Conservation (phyloP, 2,329 filamentous ascomycete species). For the Plectosphaerella sp. region DNA sequence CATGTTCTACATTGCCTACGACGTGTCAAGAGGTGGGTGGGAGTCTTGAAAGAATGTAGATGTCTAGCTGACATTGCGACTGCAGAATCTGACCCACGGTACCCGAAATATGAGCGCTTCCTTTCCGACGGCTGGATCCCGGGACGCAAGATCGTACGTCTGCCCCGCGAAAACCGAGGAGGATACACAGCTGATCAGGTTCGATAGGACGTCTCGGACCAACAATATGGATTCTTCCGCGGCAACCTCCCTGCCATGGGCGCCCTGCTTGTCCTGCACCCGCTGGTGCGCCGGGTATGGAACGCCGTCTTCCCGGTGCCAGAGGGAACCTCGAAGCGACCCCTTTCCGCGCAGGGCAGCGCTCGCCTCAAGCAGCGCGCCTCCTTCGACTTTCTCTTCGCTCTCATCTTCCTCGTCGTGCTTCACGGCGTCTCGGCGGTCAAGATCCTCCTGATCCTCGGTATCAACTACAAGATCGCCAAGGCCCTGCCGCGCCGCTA, state of each 20-base stretch:
- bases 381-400: constrained; percentile 80
- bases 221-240: constrained; percentile 82
- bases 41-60: constrained; percentile 11
- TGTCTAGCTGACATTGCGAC: neutral
- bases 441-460: constrained; percentile 79
- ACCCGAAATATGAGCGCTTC: constrained; percentile 64
- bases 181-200: neutral
- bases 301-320: constrained; percentile 46
- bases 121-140: constrained; percentile 86
- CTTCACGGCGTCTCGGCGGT: constrained; percentile 81
- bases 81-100: constrained; percentile 75
- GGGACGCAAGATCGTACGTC: constrained; percentile 76
- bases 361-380: constrained; percentile 63
- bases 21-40: constrained; percentile 72
- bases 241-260: constrained; percentile 79
- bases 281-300: constrained; percentile 69
- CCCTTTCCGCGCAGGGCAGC: constrained; percentile 40
- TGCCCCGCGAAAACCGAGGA: neutral
- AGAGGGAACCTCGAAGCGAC: constrained; percentile 18
- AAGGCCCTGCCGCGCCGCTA: constrained; percentile 65
- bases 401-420: constrained; percentile 69
- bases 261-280: constrained; percentile 71
- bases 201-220: constrained; percentile 76
- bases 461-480: constrained; percentile 75
- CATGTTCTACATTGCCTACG: constrained; percentile 89